Evolutionary conservation across 1,284 basidiomycete genomes (phyloP), one percentile per base, ranked within the genome.

Genomic region (Boletellus deceptivus): DNA sequence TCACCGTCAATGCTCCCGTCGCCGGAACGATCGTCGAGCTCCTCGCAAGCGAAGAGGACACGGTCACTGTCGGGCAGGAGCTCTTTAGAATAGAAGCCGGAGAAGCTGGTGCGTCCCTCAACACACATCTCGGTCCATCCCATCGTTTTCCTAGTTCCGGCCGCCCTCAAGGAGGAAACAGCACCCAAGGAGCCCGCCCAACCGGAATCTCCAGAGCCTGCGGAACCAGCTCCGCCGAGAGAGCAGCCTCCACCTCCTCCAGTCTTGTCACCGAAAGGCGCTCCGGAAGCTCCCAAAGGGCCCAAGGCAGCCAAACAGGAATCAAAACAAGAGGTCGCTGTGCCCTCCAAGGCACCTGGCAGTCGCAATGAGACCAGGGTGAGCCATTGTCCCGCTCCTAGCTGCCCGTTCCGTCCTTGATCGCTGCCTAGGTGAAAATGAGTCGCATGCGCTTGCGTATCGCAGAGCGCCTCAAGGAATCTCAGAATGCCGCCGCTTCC

Each of bases 371-470:
- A 98, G 80, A 95, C 91, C 20, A 80, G 95, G 63, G 93, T 91
- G 64, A 55, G 77, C 17, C n/a, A 46, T 31, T 18, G 8, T 29
- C 18, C 24, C 13, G 0, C 6, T 25, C 27, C 31, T 17, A 11
- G 14, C 18, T 11, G 36, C 34, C 37, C 49, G 6, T 40, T 29
- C 33, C 17, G 14, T 49, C 43, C 16, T 39, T 41, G 49, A 55
- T 43, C 34, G 16, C 34, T 29, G 20, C 10, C 36, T 61, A 91
- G 87, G 87, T 97, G 65, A 97, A 97, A 79, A 97, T 98, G 93
- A 93, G 83, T 71, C 87, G 93, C 50, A 99, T 99, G 97, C 91
- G 96, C 55, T 79, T 91, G 61, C 91, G 96, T 57, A 99, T 99
- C 65, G 91, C 96, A 43, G 93, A 97, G 75, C 91, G 96, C 53